These are phyloP conservation scores for Cardamine resedifolia DNA, from an alignment of 345 rosid genomes.

Conservation along the genomic window DNA sequence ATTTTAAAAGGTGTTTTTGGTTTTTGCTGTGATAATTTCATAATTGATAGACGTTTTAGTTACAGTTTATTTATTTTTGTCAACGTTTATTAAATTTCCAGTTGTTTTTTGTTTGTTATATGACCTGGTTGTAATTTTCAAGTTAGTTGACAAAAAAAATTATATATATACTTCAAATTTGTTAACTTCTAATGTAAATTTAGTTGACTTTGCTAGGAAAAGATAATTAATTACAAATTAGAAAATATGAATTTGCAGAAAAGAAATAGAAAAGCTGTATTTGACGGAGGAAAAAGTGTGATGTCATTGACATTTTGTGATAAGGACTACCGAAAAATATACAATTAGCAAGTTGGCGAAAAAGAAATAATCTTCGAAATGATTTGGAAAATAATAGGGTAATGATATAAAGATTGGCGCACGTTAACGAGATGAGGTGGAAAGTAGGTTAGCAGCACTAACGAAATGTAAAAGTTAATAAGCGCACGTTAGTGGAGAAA, in stretches of 20 bases:
- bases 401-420: constrained; percentile 4
- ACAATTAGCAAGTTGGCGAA: constrained; percentile 29
- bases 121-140: constrained; percentile 14
- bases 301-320: constrained; percentile 29
- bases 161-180: not conserved
- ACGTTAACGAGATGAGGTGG: constrained; percentile 16
- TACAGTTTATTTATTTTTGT: not conserved
- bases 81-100: constrained; percentile 12
- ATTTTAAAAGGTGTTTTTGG: not conserved
- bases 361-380: constrained; percentile 3
- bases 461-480: not conserved
- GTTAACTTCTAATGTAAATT: constrained; percentile 12
- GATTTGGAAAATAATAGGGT: constrained; percentile 24
- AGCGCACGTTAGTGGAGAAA: constrained; percentile 30
- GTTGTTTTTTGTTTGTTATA: not conserved
- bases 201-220: not conserved
- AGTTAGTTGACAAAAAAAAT: constrained; percentile 1
- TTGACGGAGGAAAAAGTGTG: constrained; percentile 21
- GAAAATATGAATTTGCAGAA: not conserved
- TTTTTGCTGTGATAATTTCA: not conserved
- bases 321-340: constrained; percentile 5
- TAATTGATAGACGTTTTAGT: not conserved
- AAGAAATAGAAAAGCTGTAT: not conserved
- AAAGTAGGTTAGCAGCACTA: constrained; percentile 22
- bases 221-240: not conserved